Evolutionary conservation across 345 rosid genomes (phyloP).

Genomic region (Hibiscus tridactylites): DNA sequence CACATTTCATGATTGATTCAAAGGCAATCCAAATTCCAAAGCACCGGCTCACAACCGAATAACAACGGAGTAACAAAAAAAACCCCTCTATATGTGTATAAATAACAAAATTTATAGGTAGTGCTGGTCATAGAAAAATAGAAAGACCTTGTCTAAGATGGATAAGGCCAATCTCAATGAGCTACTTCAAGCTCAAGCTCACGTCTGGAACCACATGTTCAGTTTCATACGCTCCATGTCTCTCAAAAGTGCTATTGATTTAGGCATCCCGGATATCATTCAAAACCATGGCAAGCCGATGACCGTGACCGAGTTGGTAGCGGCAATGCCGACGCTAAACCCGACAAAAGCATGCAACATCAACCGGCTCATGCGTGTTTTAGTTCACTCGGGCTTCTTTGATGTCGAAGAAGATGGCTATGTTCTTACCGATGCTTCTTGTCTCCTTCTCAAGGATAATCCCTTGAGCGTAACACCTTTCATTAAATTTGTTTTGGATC

Average conservation of each 20-base stretch:
- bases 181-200: constrained; percentile 13
- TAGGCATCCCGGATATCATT: constrained; percentile 31
- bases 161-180: no score
- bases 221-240: constrained; percentile 34
- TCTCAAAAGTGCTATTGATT: constrained; percentile 34
- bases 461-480: constrained; percentile 26
- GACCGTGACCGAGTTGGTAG: constrained; percentile 18
- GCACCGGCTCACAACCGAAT: no score
- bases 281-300: background rate
- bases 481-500: constrained; percentile 16
- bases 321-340: constrained; percentile 12
- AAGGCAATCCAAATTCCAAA: no score
- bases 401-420: background rate
- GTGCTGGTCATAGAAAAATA: no score
- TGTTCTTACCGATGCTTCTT: constrained; percentile 25
- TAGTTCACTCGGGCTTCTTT: constrained; percentile 1
- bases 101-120: no score
- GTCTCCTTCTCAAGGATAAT: constrained; percentile 19
- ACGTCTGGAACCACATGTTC: constrained; percentile 29
- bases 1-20: no score
- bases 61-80: no score
- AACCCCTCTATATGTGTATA: no score
- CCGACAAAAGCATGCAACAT: constrained; percentile 16
- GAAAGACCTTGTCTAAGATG: no score
- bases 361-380: constrained; percentile 35